phyloP scores from a whole-genome alignment of 805 yeast genomes.

The Starmera amethionina region DNA sequence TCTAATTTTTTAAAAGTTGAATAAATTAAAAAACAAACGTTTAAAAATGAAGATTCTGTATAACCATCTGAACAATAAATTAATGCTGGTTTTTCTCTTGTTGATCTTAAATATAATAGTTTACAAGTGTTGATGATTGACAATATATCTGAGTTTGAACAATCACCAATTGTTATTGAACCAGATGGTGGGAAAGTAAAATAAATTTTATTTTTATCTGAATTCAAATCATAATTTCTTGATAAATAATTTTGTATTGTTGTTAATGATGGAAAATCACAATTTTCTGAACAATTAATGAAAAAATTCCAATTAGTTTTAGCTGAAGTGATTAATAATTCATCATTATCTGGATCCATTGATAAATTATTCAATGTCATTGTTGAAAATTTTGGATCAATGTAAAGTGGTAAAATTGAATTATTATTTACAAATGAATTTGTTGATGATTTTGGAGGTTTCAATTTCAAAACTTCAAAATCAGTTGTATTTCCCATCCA shows the following conservation, averaged over 20 bases:
- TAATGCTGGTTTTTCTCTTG: conserved; percentile 29
- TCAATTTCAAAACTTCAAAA: conserved; percentile 30
- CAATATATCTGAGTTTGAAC: conserved; percentile 49
- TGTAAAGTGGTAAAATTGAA: conserved; percentile 29
- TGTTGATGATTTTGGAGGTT: conserved; percentile 6
- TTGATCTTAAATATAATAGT: conserved; percentile 38
- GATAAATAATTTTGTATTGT: conserved; percentile 18
- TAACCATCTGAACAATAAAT: conserved; percentile 86
- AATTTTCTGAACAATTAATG: conserved; percentile 51
- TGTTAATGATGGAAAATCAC: conserved; percentile 37
- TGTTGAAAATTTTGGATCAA: conserved; percentile 42
- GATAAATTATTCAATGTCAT: conserved; percentile 28
- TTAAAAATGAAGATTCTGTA: conserved; percentile 77
- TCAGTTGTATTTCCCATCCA: conserved; percentile 86
- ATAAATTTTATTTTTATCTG: conserved; percentile 11
- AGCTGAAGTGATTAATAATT: conserved; percentile 37
- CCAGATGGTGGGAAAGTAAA: conserved; percentile 83
- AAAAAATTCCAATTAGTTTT: conserved; percentile 44
- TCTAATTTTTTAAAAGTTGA: conserved; percentile 49
- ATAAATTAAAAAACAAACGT: conserved; percentile 63
- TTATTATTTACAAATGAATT: conserved; percentile 1
- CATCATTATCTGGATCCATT: conserved; percentile 11
- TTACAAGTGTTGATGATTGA: conserved; percentile 64
- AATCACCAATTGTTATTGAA: conserved; percentile 65
- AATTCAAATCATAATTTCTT: conserved; percentile 9